Evolutionary conservation across 352 stramenopile species (phyloP).

Genomic region (Phytopythium montanum): DNA sequence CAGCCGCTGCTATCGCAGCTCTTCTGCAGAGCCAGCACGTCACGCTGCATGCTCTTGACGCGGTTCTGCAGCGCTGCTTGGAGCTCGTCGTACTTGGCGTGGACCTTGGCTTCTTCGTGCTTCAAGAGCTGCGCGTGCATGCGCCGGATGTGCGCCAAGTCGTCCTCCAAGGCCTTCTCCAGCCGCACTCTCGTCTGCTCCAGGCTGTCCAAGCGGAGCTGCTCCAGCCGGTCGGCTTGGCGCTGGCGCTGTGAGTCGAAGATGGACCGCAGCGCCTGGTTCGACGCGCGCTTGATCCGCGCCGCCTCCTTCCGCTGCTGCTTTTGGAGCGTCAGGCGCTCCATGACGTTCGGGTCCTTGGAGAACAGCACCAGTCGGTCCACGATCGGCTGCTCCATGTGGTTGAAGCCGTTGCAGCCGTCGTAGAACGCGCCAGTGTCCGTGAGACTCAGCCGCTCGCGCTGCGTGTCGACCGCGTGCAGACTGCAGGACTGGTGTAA

Average conservation of each 20-base stretch:
- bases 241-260: slow-evolving; percentile 40
- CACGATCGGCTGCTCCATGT: slow-evolving; percentile 65
- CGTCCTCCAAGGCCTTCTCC: slow-evolving; percentile 46
- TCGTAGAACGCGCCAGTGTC: slow-evolving; percentile 64
- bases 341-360: slow-evolving; percentile 60
- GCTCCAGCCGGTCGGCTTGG: slow-evolving; percentile 37
- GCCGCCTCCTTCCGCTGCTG: slow-evolving; percentile 50
- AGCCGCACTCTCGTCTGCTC: slow-evolving; percentile 40
- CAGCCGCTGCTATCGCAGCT: slow-evolving; percentile 46
- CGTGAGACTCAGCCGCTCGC: slow-evolving; percentile 59
- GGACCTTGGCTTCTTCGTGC: slow-evolving; percentile 58
- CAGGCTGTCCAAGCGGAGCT: slow-evolving; percentile 29
- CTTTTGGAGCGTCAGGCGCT: slow-evolving; percentile 39
- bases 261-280: slow-evolving; percentile 40
- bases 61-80: slow-evolving; percentile 28
- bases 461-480: slow-evolving; percentile 21
- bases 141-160: slow-evolving; percentile 55
- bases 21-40: slow-evolving; percentile 43
- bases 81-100: slow-evolving; percentile 57
- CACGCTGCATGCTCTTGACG: slow-evolving; percentile 38
- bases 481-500: slow-evolving; percentile 54
- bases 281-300: slow-evolving; percentile 43
- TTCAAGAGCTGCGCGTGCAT: slow-evolving; percentile 57
- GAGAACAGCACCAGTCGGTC: slow-evolving; percentile 62
- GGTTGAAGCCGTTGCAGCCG: slow-evolving; percentile 47